Evolutionary conservation across 1,284 basidiomycete genomes (phyloP).

Genomic region (Cutaneotrichosporon mucoides): DNA sequence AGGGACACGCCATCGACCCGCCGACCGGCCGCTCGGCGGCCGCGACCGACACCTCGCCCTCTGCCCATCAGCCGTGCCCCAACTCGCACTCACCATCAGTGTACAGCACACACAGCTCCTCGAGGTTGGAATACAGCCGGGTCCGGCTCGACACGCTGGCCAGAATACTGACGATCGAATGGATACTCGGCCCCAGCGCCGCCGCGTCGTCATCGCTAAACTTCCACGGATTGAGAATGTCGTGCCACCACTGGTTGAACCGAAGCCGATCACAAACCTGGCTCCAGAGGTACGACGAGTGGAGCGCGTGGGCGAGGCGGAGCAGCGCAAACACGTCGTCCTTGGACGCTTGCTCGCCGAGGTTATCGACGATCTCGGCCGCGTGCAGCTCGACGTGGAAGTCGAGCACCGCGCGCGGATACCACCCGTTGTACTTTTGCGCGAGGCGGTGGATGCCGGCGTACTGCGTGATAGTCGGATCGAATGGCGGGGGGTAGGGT

Average conservation of each 20-base stretch:
- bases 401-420: constrained; percentile 18
- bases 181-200: constrained; percentile 9
- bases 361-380: constrained; percentile 6
- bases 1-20: background rate
- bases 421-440: constrained; percentile 19
- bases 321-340: constrained; percentile 13
- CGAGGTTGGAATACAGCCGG: constrained; percentile 10
- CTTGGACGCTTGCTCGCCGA: constrained; percentile 7
- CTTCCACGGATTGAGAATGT: constrained; percentile 16
- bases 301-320: constrained; percentile 14
- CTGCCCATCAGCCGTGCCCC: background rate
- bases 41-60: constrained; percentile 6
- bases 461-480: constrained; percentile 13
- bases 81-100: constrained; percentile 7
- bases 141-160: constrained; percentile 8
- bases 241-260: constrained; percentile 11
- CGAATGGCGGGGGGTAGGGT: constrained; percentile 8
- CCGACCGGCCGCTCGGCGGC: constrained; percentile 1
- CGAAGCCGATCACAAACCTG: constrained; percentile 16
- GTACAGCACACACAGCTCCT: constrained; percentile 17
- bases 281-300: constrained; percentile 11
- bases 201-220: constrained; percentile 9
- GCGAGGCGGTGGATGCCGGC: constrained; percentile 16
- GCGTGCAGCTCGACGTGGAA: constrained; percentile 22
- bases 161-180: constrained; percentile 12